Percentiles rank a stretch among this genome's conserved stretches.
phyloP scores from a whole-genome alignment of 225 moss, liverwort and hornwort species.

The Marchantia polymorpha region DNA sequence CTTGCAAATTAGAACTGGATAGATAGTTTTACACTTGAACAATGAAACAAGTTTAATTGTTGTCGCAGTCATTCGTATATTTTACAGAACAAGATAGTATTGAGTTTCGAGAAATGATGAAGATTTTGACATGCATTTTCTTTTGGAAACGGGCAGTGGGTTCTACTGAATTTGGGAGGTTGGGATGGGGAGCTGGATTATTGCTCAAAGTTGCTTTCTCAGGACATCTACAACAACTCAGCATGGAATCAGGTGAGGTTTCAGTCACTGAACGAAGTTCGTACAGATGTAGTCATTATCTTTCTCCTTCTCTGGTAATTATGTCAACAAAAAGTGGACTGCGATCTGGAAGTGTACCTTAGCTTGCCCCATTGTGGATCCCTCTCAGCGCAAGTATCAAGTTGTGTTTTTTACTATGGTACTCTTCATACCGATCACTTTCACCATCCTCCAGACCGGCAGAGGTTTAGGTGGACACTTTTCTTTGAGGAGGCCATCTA shows the following conservation, averaged over 20 bases:
- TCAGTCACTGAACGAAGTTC: no score
- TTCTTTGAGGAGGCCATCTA: neutral
- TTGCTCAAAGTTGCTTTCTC: slow-evolving; percentile 63
- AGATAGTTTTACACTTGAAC: neutral
- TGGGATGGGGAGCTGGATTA: slow-evolving; percentile 88
- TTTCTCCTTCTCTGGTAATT: no score
- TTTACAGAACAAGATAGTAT: neutral
- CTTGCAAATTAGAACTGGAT: no score
- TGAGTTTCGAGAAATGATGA: neutral
- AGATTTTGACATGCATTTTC: neutral
- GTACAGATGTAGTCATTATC: no score
- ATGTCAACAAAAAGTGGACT: no score
- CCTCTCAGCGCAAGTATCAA: no score
- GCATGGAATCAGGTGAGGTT: slow-evolving; percentile 95
- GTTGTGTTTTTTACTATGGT: no score
- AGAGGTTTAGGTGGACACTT: no score
- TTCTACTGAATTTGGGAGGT: slow-evolving; percentile 70
- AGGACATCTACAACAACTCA: slow-evolving; percentile 78
- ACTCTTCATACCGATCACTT: no score
- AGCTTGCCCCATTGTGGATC: no score
- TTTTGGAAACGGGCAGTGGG: slow-evolving; percentile 54
- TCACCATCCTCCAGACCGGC: no score
- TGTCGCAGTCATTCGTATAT: neutral
- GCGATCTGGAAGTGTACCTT: no score
- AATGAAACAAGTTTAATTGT: neutral